phyloP scores from a whole-genome alignment of 257 asterid genomes.

The Nicotiana otophora region DNA sequence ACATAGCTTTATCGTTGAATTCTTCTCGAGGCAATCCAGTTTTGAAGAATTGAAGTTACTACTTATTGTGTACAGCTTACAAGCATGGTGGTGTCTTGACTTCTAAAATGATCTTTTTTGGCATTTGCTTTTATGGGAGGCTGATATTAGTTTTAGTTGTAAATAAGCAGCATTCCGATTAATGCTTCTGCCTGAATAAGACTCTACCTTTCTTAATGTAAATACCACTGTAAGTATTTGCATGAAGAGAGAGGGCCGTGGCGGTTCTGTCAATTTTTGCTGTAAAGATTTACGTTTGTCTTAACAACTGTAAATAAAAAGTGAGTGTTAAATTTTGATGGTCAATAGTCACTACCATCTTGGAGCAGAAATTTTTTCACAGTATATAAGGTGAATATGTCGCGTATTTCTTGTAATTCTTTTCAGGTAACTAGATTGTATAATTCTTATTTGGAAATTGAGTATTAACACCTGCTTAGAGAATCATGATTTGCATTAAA shows the following conservation, averaged over 20 bases:
- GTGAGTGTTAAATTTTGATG: not conserved
- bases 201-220: not conserved
- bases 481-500: too few relatives aligned
- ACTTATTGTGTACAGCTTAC: not conserved
- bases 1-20: not conserved
- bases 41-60: constrained; percentile 1
- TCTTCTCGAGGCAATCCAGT: constrained; percentile 13
- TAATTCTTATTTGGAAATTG: too few relatives aligned
- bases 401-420: too few relatives aligned
- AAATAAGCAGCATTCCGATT: not conserved
- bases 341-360: not conserved
- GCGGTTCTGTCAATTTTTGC: not conserved
- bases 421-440: too few relatives aligned
- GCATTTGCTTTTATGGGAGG: not conserved
- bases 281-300: not conserved
- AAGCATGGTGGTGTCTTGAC: not conserved
- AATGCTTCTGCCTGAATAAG: not conserved
- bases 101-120: not conserved
- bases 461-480: too few relatives aligned
- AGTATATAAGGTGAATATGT: too few relatives aligned
- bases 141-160: not conserved
- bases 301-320: not conserved
- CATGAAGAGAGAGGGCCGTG: not conserved
- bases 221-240: not conserved
- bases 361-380: too few relatives aligned